Evolutionary conservation across 2,329 filamentous ascomycete species (phyloP).

Genomic region (Diaporthe destruens): DNA sequence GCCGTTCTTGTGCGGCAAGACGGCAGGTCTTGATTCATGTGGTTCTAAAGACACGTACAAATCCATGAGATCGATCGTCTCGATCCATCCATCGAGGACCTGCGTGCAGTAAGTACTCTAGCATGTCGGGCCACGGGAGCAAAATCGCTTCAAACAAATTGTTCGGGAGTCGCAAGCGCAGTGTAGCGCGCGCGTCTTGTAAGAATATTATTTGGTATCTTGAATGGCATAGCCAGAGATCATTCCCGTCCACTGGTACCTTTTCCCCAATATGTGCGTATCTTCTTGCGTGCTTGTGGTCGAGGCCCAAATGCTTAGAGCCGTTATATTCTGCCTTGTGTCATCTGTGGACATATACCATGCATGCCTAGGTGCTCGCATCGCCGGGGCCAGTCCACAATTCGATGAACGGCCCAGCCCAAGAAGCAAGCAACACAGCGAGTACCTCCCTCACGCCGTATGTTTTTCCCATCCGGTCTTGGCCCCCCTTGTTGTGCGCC

Average conservation of each 20-base stretch:
- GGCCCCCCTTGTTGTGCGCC: background rate
- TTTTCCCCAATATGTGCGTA: background rate
- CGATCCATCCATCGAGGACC: background rate
- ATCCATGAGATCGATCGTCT: background rate
- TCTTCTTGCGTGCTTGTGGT: background rate
- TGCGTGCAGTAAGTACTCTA: background rate
- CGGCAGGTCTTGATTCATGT: background rate
- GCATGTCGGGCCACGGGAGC: background rate
- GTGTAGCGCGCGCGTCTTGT: background rate
- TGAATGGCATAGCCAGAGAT: constrained; percentile 11
- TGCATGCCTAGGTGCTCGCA: background rate
- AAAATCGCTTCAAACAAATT: background rate
- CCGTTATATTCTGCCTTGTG: background rate
- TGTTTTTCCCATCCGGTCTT: too few relatives aligned
- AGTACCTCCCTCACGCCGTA: too few relatives aligned
- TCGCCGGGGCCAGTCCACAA: background rate
- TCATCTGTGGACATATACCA: background rate
- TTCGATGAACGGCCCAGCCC: background rate
- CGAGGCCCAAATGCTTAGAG: background rate
- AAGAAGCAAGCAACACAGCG: background rate
- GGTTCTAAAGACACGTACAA: background rate
- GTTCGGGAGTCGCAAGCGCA: background rate
- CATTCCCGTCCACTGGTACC: background rate
- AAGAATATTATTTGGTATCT: constrained; percentile 28
- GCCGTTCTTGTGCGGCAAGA: background rate